Evolutionary conservation across 768 basidiomycete species (phyloP), one percentile per base, ranked within the genome.

Genomic region (Amanita inopinata): DNA sequence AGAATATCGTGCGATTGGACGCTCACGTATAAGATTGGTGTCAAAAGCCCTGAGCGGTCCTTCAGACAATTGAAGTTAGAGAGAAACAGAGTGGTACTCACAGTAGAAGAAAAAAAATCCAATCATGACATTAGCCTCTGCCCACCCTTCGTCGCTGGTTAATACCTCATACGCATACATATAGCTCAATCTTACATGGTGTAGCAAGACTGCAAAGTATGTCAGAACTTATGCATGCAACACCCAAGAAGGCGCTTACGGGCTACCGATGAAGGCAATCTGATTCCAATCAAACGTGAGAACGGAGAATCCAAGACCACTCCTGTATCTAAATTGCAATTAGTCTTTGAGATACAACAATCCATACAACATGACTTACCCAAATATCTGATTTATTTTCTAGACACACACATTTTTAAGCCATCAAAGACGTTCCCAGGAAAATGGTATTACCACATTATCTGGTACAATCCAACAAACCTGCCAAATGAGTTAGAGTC

Each of bases 141-240:
- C 80, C 83, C 82, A 85, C 81, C 82, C 84, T 55, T 56, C 27
- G n/a, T n/a, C n/a, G n/a, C n/a, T n/a, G n/a, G n/a, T n/a, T n/a
- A n/a, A n/a, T n/a, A n/a, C n/a, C n/a, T n/a, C n/a, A n/a, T n/a
- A n/a, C n/a, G n/a, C n/a, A n/a, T 27, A 40, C 7, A 41, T 30
- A 9, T 27, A 22, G 37, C 4, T 23, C 17, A 18, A n/a, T 43
- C 66, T 38, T 56, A 71, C 70, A 73, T 45, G 69, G 70, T 32
- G 70, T 70, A 25, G 69, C 65, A 32, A 73, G 66, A 12, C 70
- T 71, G 46, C 10, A 38, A n/a, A 35, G 17, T 20, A 14, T 15
- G 33, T 7, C 17, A n/a, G n/a, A 28, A n/a, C 7, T 7, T 7
- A 28, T 7, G 27, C n/a, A 28, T 28, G 7, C 7, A 28, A 28